Percentiles rank a stretch among this genome's conserved stretches.
These are phyloP conservation scores for Talaromyces marneffei DNA, from an alignment of 2,329 filamentous ascomycete species.

Conservation along the genomic window DNA sequence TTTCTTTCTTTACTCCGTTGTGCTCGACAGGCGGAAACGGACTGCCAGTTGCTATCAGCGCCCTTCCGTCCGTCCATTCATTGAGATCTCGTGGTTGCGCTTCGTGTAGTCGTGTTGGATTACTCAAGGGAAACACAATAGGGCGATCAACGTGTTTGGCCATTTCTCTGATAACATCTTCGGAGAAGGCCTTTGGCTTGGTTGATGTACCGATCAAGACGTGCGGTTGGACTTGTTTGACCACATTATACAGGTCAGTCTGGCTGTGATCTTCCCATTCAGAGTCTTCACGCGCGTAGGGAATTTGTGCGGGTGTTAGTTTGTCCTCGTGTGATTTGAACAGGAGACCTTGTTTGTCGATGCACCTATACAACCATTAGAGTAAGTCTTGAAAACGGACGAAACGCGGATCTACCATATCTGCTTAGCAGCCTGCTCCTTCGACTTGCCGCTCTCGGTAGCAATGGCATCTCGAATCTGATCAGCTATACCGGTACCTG, in stretches of 20 bases:
- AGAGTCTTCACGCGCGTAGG: constrained; percentile 58
- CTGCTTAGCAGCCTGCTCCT: constrained; percentile 69
- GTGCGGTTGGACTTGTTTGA: constrained; percentile 68
- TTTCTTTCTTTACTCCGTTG: constrained; percentile 49
- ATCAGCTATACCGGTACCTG: constrained; percentile 79
- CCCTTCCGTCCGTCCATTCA: constrained; percentile 71
- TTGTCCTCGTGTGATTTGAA: constrained; percentile 56
- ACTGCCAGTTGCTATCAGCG: constrained; percentile 74
- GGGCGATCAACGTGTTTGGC: constrained; percentile 64
- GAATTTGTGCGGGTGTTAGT: constrained; percentile 61
- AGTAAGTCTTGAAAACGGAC: constrained; percentile 35
- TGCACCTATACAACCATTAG: constrained; percentile 50
- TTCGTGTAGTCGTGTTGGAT: constrained; percentile 79
- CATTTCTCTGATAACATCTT: constrained; percentile 71
- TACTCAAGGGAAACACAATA: constrained; percentile 76
- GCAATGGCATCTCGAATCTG: constrained; percentile 76
- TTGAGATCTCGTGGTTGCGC: constrained; percentile 71
- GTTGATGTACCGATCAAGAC: constrained; percentile 82
- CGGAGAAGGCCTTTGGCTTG: constrained; percentile 66
- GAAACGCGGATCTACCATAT: constrained; percentile 51
- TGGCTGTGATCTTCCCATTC: constrained; percentile 57
- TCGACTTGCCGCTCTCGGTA: constrained; percentile 58
- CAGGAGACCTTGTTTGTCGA: constrained; percentile 76
- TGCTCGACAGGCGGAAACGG: constrained; percentile 70
- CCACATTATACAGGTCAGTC: constrained; percentile 58